These are phyloP conservation scores for Pseudogymnoascus sp. DNA, from an alignment of 2,329 filamentous ascomycete genomes.

Conservation along the genomic window DNA sequence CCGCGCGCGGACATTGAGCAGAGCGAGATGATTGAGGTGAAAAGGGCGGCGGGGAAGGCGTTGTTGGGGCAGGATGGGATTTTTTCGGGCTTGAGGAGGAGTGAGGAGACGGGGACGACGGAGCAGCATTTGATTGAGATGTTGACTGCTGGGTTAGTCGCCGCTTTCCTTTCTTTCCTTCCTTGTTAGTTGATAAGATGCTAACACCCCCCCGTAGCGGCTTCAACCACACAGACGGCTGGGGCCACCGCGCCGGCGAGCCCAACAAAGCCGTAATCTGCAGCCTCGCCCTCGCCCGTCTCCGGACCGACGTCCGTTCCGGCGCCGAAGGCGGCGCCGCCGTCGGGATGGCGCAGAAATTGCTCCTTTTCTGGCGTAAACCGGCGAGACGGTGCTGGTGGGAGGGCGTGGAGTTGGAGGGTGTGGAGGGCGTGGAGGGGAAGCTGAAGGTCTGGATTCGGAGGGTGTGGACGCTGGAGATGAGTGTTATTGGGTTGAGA, in stretches of 20 bases:
- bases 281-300: conserved; percentile 83
- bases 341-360: conserved; percentile 96
- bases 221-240: conserved; percentile 90
- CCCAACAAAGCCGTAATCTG: conserved; percentile 98
- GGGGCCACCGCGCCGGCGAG: conserved; percentile 95
- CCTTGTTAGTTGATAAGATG: too few relatives aligned
- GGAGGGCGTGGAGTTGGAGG: conserved; percentile 89
- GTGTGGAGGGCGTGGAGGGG: conserved; percentile 84
- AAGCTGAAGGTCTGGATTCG: conserved; percentile 97
- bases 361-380: conserved; percentile 96
- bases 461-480: conserved; percentile 96
- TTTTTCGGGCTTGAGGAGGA: conserved; percentile 89
- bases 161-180: background rate
- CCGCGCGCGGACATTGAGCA: conserved; percentile 77
- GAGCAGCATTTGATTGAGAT: conserved; percentile 99
- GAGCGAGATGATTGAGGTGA: conserved; percentile 89
- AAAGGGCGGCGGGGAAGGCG: conserved; percentile 82
- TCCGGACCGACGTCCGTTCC: conserved; percentile 86
- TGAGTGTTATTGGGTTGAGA: conserved; percentile 85
- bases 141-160: conserved; percentile 92
- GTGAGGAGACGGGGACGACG: conserved; percentile 90
- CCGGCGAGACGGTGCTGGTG: conserved; percentile 96
- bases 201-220: conserved; percentile 49
- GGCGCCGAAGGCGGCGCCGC: conserved; percentile 68
- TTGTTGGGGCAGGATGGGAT: conserved; percentile 86